Evolutionary conservation across 208 protist genomes (phyloP).

Genomic region (Kentomonas sorsogonicus): DNA sequence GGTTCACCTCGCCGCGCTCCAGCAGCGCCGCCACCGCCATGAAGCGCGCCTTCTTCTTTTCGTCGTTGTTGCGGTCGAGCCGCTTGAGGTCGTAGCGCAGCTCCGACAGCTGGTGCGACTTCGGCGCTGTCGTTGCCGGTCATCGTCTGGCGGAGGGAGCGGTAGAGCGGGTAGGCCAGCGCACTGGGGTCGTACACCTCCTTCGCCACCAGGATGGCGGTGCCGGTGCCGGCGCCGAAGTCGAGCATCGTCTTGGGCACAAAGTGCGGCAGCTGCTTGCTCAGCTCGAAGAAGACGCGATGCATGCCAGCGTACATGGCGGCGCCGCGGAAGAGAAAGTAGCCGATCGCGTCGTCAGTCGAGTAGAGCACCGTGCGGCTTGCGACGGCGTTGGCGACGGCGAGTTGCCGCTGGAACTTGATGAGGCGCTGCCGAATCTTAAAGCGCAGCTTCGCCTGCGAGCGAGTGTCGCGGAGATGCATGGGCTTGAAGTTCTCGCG

Average conservation of each 20-base stretch:
- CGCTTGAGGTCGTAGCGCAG: constrained; percentile 69
- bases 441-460: constrained; percentile 82
- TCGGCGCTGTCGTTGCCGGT: constrained; percentile 53
- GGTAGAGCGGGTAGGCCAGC: constrained; percentile 83
- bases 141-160: constrained; percentile 79
- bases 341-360: constrained; percentile 77
- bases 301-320: constrained; percentile 88
- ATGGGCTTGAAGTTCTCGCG: constrained; percentile 70
- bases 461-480: constrained; percentile 61
- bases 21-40: constrained; percentile 84
- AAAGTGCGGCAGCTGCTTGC: constrained; percentile 84
- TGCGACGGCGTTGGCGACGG: constrained; percentile 71
- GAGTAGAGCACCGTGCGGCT: constrained; percentile 81
- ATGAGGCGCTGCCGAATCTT: constrained; percentile 79
- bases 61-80: constrained; percentile 68
- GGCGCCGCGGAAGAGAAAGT: constrained; percentile 82
- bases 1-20: constrained; percentile 68
- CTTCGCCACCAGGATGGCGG: constrained; percentile 79
- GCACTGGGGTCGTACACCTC: constrained; percentile 83
- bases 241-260: constrained; percentile 85
- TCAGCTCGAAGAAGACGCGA: constrained; percentile 82
- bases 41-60: constrained; percentile 83
- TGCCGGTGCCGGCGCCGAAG: constrained; percentile 83
- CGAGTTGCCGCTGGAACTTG: constrained; percentile 82
- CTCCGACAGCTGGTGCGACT: constrained; percentile 48